Evolutionary conservation across 2,329 filamentous ascomycete genomes (phyloP).

Genomic region (Bipolaris victoriae): DNA sequence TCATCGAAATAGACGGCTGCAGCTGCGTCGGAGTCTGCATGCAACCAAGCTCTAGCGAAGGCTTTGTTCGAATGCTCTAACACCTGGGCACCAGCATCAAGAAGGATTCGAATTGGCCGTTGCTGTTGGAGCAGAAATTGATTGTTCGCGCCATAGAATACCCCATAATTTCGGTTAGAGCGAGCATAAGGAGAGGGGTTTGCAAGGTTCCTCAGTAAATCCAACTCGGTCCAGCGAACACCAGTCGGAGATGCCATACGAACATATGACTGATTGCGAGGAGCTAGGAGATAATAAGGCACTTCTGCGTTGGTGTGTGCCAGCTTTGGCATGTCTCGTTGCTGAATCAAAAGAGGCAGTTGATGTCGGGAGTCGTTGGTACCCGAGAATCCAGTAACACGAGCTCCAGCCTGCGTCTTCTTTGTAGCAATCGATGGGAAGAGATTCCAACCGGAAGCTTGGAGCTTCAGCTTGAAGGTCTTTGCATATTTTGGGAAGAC

Average conservation of each 20-base stretch:
- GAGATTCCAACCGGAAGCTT: slow-evolving; percentile 72
- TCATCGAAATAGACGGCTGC: slow-evolving; percentile 63
- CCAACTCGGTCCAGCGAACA: slow-evolving; percentile 53
- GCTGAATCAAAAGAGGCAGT: slow-evolving; percentile 66
- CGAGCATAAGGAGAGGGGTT: slow-evolving; percentile 1
- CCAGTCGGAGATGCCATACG: slow-evolving; percentile 41
- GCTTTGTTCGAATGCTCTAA: slow-evolving; percentile 64
- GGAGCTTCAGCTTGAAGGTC: slow-evolving; percentile 67
- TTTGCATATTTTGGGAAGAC: slow-evolving; percentile 71
- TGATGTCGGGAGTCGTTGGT: slow-evolving; percentile 70
- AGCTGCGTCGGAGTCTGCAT: slow-evolving; percentile 51
- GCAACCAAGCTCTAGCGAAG: slow-evolving; percentile 60
- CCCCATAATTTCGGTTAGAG: neutral
- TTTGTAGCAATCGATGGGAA: slow-evolving; percentile 50
- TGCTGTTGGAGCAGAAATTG: neutral
- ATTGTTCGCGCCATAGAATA: neutral
- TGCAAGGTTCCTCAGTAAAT: slow-evolving; percentile 53
- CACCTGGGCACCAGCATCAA: slow-evolving; percentile 70
- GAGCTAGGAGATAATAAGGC: slow-evolving; percentile 62
- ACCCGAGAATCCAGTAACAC: slow-evolving; percentile 73
- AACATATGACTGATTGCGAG: slow-evolving; percentile 58
- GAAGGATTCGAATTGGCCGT: slow-evolving; percentile 59
- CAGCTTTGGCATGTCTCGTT: slow-evolving; percentile 64
- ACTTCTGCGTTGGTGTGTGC: slow-evolving; percentile 69
- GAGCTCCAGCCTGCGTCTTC: slow-evolving; percentile 13